phyloP scores from a whole-genome alignment of 306 rosid genomes.

The Vigna reflexopilosa region DNA sequence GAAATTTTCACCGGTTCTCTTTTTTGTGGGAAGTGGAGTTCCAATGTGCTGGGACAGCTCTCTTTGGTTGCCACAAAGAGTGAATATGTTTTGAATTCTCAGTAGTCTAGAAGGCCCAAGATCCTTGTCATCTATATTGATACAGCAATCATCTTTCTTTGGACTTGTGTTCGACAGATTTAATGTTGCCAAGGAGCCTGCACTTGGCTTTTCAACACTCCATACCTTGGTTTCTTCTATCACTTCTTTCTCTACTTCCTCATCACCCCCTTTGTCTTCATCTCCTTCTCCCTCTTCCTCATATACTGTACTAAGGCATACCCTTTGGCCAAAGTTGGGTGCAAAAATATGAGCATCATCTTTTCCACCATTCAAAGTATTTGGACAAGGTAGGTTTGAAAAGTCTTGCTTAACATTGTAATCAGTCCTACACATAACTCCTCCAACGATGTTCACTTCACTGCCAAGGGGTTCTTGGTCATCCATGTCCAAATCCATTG shows the following conservation, averaged over 20 bases:
- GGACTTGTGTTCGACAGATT: conserved; percentile 46
- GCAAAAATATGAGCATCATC: conserved; percentile 54
- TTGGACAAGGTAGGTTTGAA: conserved; percentile 47
- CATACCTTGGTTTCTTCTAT: conserved; percentile 91
- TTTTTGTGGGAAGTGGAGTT: conserved; percentile 58
- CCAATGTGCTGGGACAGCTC: conserved; percentile 70
- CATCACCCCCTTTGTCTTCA: conserved; percentile 61
- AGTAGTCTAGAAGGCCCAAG: conserved; percentile 53
- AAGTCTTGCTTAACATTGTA: conserved; percentile 48
- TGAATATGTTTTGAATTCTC: conserved; percentile 85
- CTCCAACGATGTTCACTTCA: conserved; percentile 64
- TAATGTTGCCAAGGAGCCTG: conserved; percentile 31
- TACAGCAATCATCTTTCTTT: conserved; percentile 51
- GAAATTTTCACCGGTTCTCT: conserved; percentile 42
- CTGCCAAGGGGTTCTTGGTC: conserved; percentile 75
- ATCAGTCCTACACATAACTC: conserved; percentile 47
- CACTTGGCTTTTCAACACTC: conserved; percentile 49
- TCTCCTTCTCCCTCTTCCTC: conserved; percentile 81
- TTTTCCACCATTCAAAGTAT: conserved; percentile 41
- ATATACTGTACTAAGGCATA: conserved; percentile 79
- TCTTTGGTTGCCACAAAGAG: conserved; percentile 94
- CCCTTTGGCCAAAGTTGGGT: conserved; percentile 62
- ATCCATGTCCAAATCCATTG: conserved; percentile 98
- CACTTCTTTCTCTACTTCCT: conserved; percentile 82
- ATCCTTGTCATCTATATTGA: conserved; percentile 59